phyloP scores from a whole-genome alignment of 805 yeast species.

The Diddensiella transvaalensis region DNA sequence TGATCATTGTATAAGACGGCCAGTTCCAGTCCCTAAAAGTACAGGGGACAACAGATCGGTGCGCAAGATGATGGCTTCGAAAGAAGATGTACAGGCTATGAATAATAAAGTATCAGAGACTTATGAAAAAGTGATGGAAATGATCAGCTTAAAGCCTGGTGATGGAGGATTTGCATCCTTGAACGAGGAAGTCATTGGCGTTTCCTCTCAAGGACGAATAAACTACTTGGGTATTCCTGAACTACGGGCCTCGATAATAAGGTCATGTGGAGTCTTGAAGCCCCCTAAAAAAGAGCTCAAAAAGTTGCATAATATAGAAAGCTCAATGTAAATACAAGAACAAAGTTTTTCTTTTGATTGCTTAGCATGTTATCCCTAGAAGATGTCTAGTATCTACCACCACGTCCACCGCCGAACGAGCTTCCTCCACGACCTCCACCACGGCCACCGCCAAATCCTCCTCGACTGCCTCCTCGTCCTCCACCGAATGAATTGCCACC shows the following conservation, averaged over 20 bases:
- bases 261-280: conserved; percentile 21
- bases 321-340: neutral
- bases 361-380: neutral
- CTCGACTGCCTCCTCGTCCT: conserved; percentile 26
- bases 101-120: conserved; percentile 4
- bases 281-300: neutral
- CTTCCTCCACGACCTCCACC: conserved; percentile 40
- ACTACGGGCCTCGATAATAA: conserved; percentile 27
- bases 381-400: conserved; percentile 9
- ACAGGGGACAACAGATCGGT: neutral
- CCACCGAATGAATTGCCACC: conserved; percentile 24
- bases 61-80: conserved; percentile 2
- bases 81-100: conserved; percentile 10
- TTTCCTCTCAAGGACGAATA: conserved; percentile 20
- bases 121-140: conserved; percentile 2
- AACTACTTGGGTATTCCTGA: conserved; percentile 26
- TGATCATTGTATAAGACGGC: conserved; percentile 46
- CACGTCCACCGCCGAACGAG: conserved; percentile 42
- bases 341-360: neutral
- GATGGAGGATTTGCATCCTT: conserved; percentile 28
- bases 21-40: neutral
- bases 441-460: conserved; percentile 27
- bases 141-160: conserved; percentile 4
- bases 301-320: neutral
- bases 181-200: conserved; percentile 34